Percentiles rank a stretch among this genome's conserved stretches.
These are phyloP conservation scores for Aspergillus sp. DNA, from an alignment of 2,329 filamentous ascomycete species.

Conservation along the genomic window DNA sequence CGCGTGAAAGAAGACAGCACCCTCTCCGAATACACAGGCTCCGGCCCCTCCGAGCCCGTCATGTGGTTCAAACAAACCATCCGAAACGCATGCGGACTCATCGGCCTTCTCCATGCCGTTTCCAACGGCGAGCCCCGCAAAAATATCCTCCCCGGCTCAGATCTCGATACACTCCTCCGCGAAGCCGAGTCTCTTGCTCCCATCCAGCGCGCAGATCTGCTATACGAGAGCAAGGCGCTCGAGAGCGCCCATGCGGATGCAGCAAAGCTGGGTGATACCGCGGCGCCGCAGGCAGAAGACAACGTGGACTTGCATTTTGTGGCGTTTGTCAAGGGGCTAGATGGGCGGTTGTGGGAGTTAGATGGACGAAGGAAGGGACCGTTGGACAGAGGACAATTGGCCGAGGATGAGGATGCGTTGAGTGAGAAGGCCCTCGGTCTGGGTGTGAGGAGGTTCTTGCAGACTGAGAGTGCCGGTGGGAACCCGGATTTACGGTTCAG, in stretches of 20 bases:
- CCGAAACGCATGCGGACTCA: constrained; percentile 85
- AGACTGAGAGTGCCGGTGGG: constrained; percentile 52
- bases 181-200: constrained; percentile 68
- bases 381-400: constrained; percentile 60
- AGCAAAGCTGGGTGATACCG: constrained; percentile 71
- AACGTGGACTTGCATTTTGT: constrained; percentile 93
- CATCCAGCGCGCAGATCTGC: constrained; percentile 60
- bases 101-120: constrained; percentile 79
- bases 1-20: constrained; percentile 68
- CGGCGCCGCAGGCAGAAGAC: constrained; percentile 71
- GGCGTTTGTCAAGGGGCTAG: constrained; percentile 75
- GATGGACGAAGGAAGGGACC: constrained; percentile 72
- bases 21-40: constrained; percentile 60
- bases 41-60: constrained; percentile 67
- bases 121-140: constrained; percentile 67
- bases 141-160: constrained; percentile 52
- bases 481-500: constrained; percentile 58
- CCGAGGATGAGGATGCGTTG: constrained; percentile 63
- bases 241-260: constrained; percentile 75
- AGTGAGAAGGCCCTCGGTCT: constrained; percentile 69
- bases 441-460: constrained; percentile 60
- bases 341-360: constrained; percentile 73
- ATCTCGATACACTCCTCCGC: constrained; percentile 55
- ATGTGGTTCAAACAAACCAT: constrained; percentile 96
- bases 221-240: constrained; percentile 72